These are phyloP conservation scores for Mangifera indica DNA, from an alignment of 345 rosid species.

Conservation along the genomic window DNA sequence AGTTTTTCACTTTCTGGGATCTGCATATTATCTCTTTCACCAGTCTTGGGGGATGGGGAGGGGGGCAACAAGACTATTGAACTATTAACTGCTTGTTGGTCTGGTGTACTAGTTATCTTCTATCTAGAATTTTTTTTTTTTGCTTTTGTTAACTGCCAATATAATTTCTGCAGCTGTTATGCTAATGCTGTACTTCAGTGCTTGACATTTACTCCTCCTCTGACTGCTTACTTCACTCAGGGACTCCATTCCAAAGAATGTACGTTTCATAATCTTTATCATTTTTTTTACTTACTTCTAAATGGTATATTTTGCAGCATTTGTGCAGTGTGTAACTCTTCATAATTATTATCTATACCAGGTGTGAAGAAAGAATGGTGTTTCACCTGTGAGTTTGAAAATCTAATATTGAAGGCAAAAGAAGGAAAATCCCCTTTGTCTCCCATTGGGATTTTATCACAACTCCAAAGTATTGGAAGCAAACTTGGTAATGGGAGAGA, in stretches of 20 bases:
- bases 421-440: slow-evolving; percentile 69
- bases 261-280: slow-evolving; percentile 33
- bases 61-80: not conserved
- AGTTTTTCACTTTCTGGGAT: not conserved
- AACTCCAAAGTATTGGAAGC: slow-evolving; percentile 64
- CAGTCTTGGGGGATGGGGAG: too few relatives aligned
- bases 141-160: slow-evolving; percentile 5
- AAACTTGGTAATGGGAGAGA: slow-evolving; percentile 81
- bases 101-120: slow-evolving; percentile 7
- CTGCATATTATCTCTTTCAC: not conserved
- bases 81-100: not conserved
- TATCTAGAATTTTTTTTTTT: not conserved
- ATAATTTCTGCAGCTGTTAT: slow-evolving; percentile 75
- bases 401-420: slow-evolving; percentile 67
- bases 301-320: slow-evolving; percentile 11
- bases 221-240: slow-evolving; percentile 81
- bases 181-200: slow-evolving; percentile 95
- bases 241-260: slow-evolving; percentile 81
- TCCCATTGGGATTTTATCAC: slow-evolving; percentile 68
- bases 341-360: slow-evolving; percentile 28
- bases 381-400: slow-evolving; percentile 88
- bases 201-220: slow-evolving; percentile 87
- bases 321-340: slow-evolving; percentile 14
- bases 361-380: slow-evolving; percentile 83
- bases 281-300: slow-evolving; percentile 11